phyloP scores from a whole-genome alignment of 345 rosid species.

The Carallia brachiata region DNA sequence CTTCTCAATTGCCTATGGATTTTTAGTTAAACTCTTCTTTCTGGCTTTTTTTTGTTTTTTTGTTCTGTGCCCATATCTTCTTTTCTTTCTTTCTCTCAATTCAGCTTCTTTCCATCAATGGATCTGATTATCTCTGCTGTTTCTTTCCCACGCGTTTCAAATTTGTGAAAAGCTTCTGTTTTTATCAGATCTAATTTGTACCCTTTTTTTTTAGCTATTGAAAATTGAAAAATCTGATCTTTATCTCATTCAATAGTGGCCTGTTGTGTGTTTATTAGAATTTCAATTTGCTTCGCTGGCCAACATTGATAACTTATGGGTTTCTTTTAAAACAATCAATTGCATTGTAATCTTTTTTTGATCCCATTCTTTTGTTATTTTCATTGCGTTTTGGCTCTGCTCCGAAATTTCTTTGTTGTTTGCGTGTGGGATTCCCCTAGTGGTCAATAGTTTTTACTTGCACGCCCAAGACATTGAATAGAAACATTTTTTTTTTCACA shows the following conservation, averaged over 20 bases:
- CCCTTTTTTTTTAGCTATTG: not conserved
- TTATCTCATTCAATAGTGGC: not conserved
- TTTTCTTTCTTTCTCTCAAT: not conserved
- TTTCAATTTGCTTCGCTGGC: not conserved
- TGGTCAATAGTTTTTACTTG: too few species aligned
- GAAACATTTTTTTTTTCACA: too few species aligned
- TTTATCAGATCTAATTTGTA: too few species aligned
- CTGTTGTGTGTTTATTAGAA: too few species aligned
- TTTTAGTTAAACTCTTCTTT: not conserved
- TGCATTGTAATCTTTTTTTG: too few species aligned
- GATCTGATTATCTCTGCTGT: not conserved
- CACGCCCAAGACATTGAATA: too few species aligned
- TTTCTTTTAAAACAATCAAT: not conserved
- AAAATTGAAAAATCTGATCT: not conserved
- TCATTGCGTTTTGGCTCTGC: too few species aligned
- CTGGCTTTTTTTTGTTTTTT: too few species aligned
- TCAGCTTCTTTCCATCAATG: not conserved
- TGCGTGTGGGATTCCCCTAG: too few species aligned
- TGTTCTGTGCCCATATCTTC: not conserved
- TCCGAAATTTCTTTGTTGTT: too few species aligned
- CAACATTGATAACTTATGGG: slow-evolving; percentile 17
- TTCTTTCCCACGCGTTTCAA: not conserved
- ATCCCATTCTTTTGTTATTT: too few species aligned
- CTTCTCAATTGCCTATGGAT: too few species aligned
- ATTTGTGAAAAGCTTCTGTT: not conserved